phyloP scores from a whole-genome alignment of 2,329 filamentous ascomycete genomes.

The Chalaropsis thielavioides region DNA sequence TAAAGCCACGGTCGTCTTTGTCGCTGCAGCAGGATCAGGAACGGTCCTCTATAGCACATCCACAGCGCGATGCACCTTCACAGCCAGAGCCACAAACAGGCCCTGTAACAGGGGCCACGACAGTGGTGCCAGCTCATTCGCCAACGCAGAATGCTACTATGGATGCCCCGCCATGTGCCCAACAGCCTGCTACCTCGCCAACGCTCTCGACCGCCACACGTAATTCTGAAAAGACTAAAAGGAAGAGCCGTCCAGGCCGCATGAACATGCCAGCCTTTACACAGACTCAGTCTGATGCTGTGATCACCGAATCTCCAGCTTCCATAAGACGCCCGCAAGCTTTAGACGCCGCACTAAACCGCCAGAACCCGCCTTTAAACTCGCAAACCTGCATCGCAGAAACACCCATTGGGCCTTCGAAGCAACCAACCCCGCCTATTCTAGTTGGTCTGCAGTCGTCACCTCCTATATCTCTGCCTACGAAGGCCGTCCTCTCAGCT shows the following conservation, averaged over 20 bases:
- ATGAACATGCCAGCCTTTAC: slow-evolving; percentile 13
- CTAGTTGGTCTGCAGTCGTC: neutral
- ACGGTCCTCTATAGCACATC: neutral
- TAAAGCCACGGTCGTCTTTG: neutral
- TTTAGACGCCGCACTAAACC: neutral
- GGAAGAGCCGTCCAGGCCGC: slow-evolving; percentile 3
- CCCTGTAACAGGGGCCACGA: slow-evolving; percentile 2
- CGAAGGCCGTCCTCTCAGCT: neutral
- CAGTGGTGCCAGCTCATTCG: slow-evolving; percentile 1
- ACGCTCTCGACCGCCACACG: neutral
- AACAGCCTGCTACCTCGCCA: neutral
- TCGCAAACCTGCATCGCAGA: neutral
- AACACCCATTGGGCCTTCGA: neutral
- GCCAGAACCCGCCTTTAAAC: neutral
- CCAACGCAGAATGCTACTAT: neutral
- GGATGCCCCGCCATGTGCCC: slow-evolving; percentile 4
- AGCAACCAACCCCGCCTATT: neutral
- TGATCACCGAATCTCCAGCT: neutral
- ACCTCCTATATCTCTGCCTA: neutral
- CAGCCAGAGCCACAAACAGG: neutral
- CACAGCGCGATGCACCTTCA: neutral
- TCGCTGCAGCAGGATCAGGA: neutral
- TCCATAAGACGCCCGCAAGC: neutral
- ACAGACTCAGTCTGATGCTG: neutral
- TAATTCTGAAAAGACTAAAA: neutral